Evolutionary conservation across 371 early-diverging fungal species (phyloP).

Genomic region (Mucor velutinosus): DNA sequence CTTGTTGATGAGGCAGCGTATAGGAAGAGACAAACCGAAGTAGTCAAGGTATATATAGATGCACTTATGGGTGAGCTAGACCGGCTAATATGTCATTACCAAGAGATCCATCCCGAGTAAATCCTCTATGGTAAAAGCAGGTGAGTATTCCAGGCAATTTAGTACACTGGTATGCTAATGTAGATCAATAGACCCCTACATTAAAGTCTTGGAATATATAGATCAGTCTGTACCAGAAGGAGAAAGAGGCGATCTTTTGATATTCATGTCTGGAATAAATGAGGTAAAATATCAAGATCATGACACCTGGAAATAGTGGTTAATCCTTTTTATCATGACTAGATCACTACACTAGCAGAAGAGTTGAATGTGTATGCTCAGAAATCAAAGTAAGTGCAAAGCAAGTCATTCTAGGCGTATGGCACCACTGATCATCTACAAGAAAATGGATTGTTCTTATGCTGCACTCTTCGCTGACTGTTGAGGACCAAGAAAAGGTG

Average conservation of each 20-base stretch:
- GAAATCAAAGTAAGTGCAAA: slow-evolving; percentile 30
- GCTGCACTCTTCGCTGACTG: slow-evolving; percentile 55
- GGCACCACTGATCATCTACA: neutral
- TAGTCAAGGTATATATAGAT: slow-evolving; percentile 33
- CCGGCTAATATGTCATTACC: neutral
- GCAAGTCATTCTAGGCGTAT: neutral
- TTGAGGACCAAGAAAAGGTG: slow-evolving; percentile 58
- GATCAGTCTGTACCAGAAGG: slow-evolving; percentile 58
- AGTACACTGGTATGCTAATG: neutral
- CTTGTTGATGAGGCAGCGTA: slow-evolving; percentile 56
- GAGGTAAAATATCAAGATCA: slow-evolving; percentile 36
- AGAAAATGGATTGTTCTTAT: slow-evolving; percentile 64
- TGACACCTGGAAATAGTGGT: neutral
- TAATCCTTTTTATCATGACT: neutral
- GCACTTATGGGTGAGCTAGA: neutral
- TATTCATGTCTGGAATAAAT: slow-evolving; percentile 72
- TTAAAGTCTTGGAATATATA: slow-evolving; percentile 64
- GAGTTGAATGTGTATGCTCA: slow-evolving; percentile 39
- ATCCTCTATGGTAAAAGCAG: slow-evolving; percentile 43
- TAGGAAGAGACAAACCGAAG: slow-evolving; percentile 41
- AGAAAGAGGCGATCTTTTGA: slow-evolving; percentile 72
- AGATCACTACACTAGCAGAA: slow-evolving; percentile 58
- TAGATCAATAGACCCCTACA: slow-evolving; percentile 50
- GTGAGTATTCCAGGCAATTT: slow-evolving; percentile 30
- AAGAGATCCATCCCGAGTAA: slow-evolving; percentile 51